Conservation (phyloP, 345 rosid species). For the Litchi chinensis region DNA sequence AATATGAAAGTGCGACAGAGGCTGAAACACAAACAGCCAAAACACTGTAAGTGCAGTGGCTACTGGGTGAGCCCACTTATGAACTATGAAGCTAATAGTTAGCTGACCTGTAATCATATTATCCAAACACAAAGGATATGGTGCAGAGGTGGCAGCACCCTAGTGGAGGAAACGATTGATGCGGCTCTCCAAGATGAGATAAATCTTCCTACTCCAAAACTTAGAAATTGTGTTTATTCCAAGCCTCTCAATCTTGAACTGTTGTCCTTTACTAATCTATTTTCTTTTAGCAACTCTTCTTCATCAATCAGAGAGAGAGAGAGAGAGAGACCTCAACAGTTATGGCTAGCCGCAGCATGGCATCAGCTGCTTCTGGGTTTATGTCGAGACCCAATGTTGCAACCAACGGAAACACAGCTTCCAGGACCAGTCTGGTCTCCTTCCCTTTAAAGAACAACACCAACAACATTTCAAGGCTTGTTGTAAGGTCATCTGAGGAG, state of each 20-base stretch:
- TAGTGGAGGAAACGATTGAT: conserved; percentile 56
- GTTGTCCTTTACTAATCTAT: conserved; percentile 5
- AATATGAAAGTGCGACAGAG: background rate
- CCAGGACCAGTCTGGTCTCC: conserved; percentile 45
- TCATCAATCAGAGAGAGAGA: conserved; percentile 3
- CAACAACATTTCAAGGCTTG: conserved; percentile 48
- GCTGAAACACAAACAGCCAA: background rate
- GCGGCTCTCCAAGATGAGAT: conserved; percentile 36
- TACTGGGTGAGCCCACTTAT: background rate
- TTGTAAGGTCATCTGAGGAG: conserved; percentile 63
- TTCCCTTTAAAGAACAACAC: conserved; percentile 44
- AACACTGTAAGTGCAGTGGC: background rate
- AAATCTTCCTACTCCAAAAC: conserved; percentile 27
- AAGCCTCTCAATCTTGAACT: conserved; percentile 36
- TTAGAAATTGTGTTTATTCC: conserved; percentile 29
- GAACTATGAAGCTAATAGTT: background rate
- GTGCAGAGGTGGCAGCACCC: conserved; percentile 57
- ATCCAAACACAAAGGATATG: conserved; percentile 53
- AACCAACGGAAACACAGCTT: conserved; percentile 29
- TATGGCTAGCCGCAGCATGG: conserved; percentile 68
- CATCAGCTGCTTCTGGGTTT: conserved; percentile 78
- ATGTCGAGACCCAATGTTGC: conserved; percentile 44
- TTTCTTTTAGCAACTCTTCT: background rate
- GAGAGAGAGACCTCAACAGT: background rate
- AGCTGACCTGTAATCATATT: conserved; percentile 34